Conservation (phyloP, 2,329 filamentous ascomycete genomes). For the Achaetomium macrosporum region DNA sequence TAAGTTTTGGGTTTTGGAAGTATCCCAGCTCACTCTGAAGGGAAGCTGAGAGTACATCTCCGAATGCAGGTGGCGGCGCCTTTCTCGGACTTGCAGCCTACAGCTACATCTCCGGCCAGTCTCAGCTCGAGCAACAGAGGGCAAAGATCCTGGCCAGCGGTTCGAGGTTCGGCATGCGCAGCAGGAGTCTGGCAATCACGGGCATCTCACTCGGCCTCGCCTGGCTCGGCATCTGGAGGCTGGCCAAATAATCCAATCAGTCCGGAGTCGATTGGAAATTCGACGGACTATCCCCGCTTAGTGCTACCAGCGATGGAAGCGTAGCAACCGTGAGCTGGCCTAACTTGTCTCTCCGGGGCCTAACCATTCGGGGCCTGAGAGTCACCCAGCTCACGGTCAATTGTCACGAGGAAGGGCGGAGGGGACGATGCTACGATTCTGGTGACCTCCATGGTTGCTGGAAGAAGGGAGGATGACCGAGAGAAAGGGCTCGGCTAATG, state of each 20-base stretch:
- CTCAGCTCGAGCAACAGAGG: slow-evolving; percentile 62
- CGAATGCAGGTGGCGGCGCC: slow-evolving; percentile 58
- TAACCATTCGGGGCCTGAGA: no score
- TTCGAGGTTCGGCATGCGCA: slow-evolving; percentile 66
- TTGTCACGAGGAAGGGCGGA: no score
- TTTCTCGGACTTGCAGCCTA: slow-evolving; percentile 72
- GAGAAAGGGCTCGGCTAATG: not conserved
- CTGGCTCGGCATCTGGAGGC: slow-evolving; percentile 65
- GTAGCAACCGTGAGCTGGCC: no score
- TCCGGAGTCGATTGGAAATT: no score
- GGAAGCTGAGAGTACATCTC: not conserved
- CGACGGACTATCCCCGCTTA: no score
- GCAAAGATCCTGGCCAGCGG: slow-evolving; percentile 62
- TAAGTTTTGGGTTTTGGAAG: slow-evolving; percentile 39
- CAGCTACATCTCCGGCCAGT: slow-evolving; percentile 69
- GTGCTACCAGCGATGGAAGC: no score
- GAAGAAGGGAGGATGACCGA: not conserved
- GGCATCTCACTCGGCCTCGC: slow-evolving; percentile 62
- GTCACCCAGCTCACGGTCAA: no score
- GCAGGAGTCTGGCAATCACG: slow-evolving; percentile 60
- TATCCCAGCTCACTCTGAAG: not conserved
- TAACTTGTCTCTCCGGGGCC: no score
- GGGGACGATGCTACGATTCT: not conserved
- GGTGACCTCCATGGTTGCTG: not conserved
- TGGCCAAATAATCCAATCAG: slow-evolving; percentile 45